Evolutionary conservation across 2,329 filamentous ascomycete genomes (phyloP), one percentile per base, ranked within the genome.

Genomic region (Calonectria montana): DNA sequence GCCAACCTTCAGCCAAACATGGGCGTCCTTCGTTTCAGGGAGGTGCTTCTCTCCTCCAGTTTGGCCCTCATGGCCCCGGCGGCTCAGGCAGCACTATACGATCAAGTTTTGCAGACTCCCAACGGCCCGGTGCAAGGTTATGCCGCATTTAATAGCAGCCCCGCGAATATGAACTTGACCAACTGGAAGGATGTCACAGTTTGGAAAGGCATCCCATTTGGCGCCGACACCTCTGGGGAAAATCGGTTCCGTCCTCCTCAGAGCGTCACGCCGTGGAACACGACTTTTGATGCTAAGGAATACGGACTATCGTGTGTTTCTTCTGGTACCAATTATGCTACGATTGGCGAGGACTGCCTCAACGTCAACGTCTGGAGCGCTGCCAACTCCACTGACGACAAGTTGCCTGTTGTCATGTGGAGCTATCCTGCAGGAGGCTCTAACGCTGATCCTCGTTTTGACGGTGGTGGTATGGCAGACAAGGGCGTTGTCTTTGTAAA

Each of bases 341-440:
- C 27, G 29, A 55, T 55, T 23, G 50, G 50, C 10, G 50, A 55
- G 18, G 29, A 55, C 6, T 55, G 50, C 29, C 35, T 55, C 29
- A 55, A 55, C n/a, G 50, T 55, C 2, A 55, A 55, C 13, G 50
- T 55, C 7, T 55, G 50, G 50, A 55, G 50, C 18, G 50, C 50
- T 1, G 80, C 80, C 29, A 77, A 76, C 50, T 76, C 75, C 12
- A 72, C 74, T 1, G 53, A 71, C 13, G 74, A 74, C 15, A 79
- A 80, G 57, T 73, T 80, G 13, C 80, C 82, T 12, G 81, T 83
- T 12, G 72, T 81, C 29, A 73, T 79, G 31, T 79, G 76, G 75
- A 78, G 73, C 62, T 68, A 76, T 41, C 64, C 64, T 67, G 23
- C 71, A 4, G 68, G 64, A 21, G 68, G 62, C 31, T 65, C 53